Conservation (phyloP, 805 yeast genomes). For the Candida wancherniae region DNA sequence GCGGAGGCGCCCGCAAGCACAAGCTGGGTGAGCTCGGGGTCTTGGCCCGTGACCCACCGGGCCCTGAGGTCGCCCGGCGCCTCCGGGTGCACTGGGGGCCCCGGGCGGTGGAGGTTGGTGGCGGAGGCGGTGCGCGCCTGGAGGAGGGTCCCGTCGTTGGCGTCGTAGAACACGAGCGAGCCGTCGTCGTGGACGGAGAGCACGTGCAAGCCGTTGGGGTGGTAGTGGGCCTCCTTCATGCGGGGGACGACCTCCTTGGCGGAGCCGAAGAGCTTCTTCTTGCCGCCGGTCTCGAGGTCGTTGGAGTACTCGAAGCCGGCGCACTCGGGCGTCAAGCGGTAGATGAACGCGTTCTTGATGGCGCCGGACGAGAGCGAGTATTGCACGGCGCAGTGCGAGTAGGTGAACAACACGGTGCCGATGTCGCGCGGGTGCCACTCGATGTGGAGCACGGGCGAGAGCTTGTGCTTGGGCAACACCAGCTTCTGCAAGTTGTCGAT, state of each 20-base stretch:
- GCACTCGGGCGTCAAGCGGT: conserved; percentile 61
- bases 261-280: conserved; percentile 36
- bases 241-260: conserved; percentile 31
- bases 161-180: conserved; percentile 90
- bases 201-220: conserved; percentile 88
- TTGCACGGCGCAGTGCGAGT: conserved; percentile 60
- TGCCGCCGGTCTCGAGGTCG: conserved; percentile 32
- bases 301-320: conserved; percentile 48
- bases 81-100: conserved; percentile 19
- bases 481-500: conserved; percentile 67
- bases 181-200: conserved; percentile 79
- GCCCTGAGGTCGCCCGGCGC: conserved; percentile 26
- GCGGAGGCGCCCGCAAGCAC: conserved; percentile 67
- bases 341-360: conserved; percentile 52
- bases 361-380: conserved; percentile 62
- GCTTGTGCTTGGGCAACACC: conserved; percentile 50
- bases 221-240: conserved; percentile 61
- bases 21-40: conserved; percentile 76
- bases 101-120: conserved; percentile 55
- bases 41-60: conserved; percentile 73
- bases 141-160: conserved; percentile 64
- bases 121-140: conserved; percentile 73
- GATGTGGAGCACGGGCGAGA: conserved; percentile 62
- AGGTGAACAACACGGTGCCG: conserved; percentile 71
- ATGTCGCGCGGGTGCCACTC: conserved; percentile 88